Base-by-base conservation (phyloP, 169 alveolate species). In the Perkinsus olseni region DNA sequence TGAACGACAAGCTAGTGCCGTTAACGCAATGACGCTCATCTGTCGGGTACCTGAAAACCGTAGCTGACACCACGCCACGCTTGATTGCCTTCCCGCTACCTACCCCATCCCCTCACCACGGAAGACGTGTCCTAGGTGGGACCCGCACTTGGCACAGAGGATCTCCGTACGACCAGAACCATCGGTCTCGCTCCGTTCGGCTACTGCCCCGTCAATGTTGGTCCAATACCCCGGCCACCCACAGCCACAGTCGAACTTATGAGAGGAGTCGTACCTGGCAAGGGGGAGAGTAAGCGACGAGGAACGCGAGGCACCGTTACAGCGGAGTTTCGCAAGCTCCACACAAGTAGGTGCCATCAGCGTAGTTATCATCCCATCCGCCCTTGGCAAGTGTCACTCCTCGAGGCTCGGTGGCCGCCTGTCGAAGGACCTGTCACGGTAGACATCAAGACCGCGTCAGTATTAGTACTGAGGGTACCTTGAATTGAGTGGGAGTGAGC, bases 181-280 rank as follows among this genome's bases (percentile, higher is more conserved):
- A 62, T 62, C 82, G 17, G 82, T 62, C 82, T 62, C 82, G 37
- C 28, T 62, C 1, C 82, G 82, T 24, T 62, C 82, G 1, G 82
- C 82, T 21, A 62, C 82, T 3, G 82, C 82, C 28, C 34, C 82
- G 36, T 62, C 82, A 28, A 62, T 62, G 82, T 62, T 62, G 34
- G 82, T 62, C 82, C 82, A 62, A 62, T 62, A 62, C 28, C 82
- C 82, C 82, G 82, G 82, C 82, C 82, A 62, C 31, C 82, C 82
- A 24, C 82, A 62, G 0, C 82, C 82, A 28, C 82, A 62, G 34
- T 62, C 82, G 31, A 62, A 62, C 82, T 62, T 62, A 24, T 62
- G 82, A 24, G 37, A 21, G 4, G 82, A 62, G 17, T 62, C 82
- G 82, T 62, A 62, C 0, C 82, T 62, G 31, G 82, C 0, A 24